Conservation (phyloP, 495 filamentous ascomycete genomes). For the Xylaria scruposa region DNA sequence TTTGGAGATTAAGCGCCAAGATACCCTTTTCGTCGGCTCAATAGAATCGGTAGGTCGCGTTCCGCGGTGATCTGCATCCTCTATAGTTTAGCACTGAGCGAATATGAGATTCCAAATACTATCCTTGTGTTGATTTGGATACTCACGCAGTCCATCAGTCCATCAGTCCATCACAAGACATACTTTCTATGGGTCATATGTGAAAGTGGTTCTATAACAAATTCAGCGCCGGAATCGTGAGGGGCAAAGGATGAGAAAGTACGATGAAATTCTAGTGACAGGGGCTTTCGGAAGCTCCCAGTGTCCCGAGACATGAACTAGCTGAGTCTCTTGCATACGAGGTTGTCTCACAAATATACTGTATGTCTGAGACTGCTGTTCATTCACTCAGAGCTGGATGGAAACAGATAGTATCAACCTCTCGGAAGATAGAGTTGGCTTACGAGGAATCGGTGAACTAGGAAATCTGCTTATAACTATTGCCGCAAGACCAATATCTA, state of each 20-base stretch:
- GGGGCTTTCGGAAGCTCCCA: conserved; percentile 13
- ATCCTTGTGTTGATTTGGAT: conserved; percentile 12
- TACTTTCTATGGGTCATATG: neutral
- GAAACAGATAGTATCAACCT: neutral
- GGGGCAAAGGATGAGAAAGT: neutral
- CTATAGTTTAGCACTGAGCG: neutral
- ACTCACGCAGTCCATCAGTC: neutral
- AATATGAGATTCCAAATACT: neutral
- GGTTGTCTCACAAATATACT: neutral
- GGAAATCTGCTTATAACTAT: neutral
- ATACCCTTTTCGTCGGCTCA: neutral
- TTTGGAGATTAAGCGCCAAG: conserved; percentile 7
- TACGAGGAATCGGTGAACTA: neutral
- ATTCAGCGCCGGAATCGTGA: neutral
- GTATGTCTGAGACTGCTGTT: conserved; percentile 14
- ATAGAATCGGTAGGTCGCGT: conserved; percentile 5
- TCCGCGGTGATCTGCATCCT: neutral
- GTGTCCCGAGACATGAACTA: conserved; percentile 18
- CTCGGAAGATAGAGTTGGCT: neutral
- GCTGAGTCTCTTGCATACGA: conserved; percentile 3
- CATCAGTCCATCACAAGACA: neutral
- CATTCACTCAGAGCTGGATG: neutral
- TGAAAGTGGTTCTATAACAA: neutral
- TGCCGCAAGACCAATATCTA: neutral
- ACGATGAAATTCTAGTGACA: neutral